Conservation (phyloP, 169 alveolate species). For the Plasmodium chabaudi region DNA sequence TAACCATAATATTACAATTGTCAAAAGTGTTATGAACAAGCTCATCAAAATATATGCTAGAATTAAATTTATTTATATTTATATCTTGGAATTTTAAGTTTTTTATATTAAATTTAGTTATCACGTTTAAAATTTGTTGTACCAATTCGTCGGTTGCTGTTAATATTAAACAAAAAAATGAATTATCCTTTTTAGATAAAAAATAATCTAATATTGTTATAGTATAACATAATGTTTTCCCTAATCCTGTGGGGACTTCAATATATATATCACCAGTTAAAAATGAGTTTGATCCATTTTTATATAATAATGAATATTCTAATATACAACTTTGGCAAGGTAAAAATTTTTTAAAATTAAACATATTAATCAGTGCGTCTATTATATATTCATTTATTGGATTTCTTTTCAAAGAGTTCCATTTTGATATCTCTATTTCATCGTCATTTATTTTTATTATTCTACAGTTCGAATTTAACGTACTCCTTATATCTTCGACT, state of each 20-base stretch:
- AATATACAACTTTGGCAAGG: constrained; percentile 60
- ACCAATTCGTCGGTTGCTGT: constrained; percentile 96
- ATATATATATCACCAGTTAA: constrained; percentile 79
- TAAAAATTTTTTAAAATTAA: constrained; percentile 37
- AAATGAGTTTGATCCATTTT: constrained; percentile 59
- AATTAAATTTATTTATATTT: constrained; percentile 36
- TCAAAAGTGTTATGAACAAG: constrained; percentile 12
- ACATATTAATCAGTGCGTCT: constrained; percentile 33
- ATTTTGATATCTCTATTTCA: constrained; percentile 32
- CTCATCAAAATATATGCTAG: constrained; percentile 69
- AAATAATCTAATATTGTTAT: constrained; percentile 77
- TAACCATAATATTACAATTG: constrained; percentile 27
- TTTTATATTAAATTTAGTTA: constrained; percentile 83
- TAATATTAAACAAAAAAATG: constrained; percentile 85
- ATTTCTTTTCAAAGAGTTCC: constrained; percentile 35
- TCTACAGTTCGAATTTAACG: constrained; percentile 58
- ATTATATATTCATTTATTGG: constrained; percentile 60
- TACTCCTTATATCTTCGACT: constrained; percentile 25
- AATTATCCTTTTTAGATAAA: constrained; percentile 52
- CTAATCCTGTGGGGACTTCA: constrained; percentile 83
- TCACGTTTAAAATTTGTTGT: constrained; percentile 88
- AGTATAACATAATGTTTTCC: constrained; percentile 81
- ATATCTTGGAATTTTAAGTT: constrained; percentile 22
- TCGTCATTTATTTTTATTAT: constrained; percentile 62
- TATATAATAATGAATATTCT: constrained; percentile 44